A percentile compares a stretch with the other conserved stretches of the same genome.
phyloP scores from a whole-genome alignment of 441 rosid genomes.

The Populus hybrid region DNA sequence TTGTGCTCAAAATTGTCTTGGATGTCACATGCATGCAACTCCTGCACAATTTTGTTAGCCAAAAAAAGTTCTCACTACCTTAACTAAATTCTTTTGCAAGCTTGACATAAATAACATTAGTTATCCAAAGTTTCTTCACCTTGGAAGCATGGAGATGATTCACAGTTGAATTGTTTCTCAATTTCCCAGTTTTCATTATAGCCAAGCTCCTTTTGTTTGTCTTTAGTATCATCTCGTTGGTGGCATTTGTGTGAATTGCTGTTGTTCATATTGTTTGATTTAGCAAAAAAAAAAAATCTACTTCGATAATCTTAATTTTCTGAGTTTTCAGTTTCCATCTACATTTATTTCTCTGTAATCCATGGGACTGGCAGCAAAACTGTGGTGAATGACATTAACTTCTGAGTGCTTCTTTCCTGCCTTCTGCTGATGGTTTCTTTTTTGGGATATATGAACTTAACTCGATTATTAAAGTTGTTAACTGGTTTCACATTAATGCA shows the following conservation, averaged over 20 bases:
- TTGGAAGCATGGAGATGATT: neutral
- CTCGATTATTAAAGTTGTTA: constrained; percentile 45
- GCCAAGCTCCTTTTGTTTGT: neutral
- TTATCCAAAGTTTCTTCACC: neutral
- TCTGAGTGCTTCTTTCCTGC: neutral
- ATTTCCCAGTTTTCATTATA: neutral
- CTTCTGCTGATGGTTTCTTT: constrained; percentile 13
- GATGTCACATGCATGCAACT: neutral
- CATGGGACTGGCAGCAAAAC: neutral
- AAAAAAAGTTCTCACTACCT: neutral
- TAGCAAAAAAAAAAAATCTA: neutral
- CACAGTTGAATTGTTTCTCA: neutral
- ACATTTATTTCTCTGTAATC: neutral
- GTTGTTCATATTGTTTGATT: neutral
- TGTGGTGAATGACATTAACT: constrained; percentile 5
- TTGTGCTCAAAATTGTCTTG: neutral
- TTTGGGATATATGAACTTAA: constrained; percentile 26
- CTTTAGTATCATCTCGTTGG: neutral
- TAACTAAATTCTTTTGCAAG: neutral
- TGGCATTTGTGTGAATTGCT: neutral
- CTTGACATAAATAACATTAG: neutral
- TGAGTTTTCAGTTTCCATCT: neutral
- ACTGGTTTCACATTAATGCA: constrained; percentile 69
- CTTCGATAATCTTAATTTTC: neutral
- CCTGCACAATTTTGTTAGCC: neutral